Conservation (phyloP, 106 monocot genomes). For the Triglochin maritima region DNA sequence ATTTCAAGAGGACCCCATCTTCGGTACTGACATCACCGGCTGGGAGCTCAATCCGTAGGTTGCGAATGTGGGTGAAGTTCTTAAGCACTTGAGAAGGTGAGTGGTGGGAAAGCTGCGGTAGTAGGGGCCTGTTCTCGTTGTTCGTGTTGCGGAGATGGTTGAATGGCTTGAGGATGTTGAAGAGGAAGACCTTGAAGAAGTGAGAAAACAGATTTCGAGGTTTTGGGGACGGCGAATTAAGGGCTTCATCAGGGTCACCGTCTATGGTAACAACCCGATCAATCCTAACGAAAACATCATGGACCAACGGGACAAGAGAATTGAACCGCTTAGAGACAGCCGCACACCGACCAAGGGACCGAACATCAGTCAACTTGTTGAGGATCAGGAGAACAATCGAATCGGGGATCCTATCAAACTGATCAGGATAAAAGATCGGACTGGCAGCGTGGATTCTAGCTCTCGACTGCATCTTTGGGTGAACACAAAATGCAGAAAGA, state of each 20-base stretch:
- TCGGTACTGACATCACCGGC: slow-evolving; percentile 75
- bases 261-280: slow-evolving; percentile 64
- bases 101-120: slow-evolving; percentile 71
- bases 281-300: slow-evolving; percentile 63
- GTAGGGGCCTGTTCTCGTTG: slow-evolving; percentile 36
- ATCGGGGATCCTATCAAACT: slow-evolving; percentile 58
- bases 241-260: slow-evolving; percentile 49
- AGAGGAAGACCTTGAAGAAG: slow-evolving; percentile 50
- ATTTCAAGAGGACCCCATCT: slow-evolving; percentile 71
- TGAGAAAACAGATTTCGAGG: slow-evolving; percentile 56
- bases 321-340: slow-evolving; percentile 64
- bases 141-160: slow-evolving; percentile 32
- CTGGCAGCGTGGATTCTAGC: slow-evolving; percentile 52
- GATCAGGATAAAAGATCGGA: slow-evolving; percentile 23
- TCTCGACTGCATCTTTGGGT: slow-evolving; percentile 37
- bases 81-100: slow-evolving; percentile 70
- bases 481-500: not conserved
- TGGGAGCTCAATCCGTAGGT: slow-evolving; percentile 60
- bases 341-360: slow-evolving; percentile 59
- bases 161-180: slow-evolving; percentile 53
- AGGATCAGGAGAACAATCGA: slow-evolving; percentile 58
- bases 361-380: slow-evolving; percentile 72
- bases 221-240: slow-evolving; percentile 29
- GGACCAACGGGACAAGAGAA: slow-evolving; percentile 50
- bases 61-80: slow-evolving; percentile 51